phyloP scores from a whole-genome alignment of 2,329 filamentous ascomycete genomes.

The Aspergillus proliferans region DNA sequence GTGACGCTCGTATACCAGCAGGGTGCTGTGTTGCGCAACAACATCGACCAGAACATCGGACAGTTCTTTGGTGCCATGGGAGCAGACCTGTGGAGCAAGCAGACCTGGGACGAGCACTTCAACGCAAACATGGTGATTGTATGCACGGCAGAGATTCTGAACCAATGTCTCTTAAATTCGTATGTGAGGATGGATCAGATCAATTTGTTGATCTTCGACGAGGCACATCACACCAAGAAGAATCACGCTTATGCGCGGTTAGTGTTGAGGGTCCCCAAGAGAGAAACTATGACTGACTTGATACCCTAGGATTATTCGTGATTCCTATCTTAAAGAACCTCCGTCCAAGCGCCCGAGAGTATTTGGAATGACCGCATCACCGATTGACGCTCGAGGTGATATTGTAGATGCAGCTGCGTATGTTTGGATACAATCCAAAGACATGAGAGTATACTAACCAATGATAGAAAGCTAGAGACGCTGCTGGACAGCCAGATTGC shows the following conservation, averaged over 20 bases:
- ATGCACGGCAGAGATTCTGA: conserved; percentile 83
- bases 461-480: conserved; percentile 58
- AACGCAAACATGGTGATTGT: conserved; percentile 73
- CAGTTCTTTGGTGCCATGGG: conserved; percentile 68
- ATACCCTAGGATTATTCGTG: conserved; percentile 67
- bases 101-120: conserved; percentile 55
- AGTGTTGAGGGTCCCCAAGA: conserved; percentile 1
- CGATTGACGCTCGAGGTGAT: conserved; percentile 75
- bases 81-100: conserved; percentile 54
- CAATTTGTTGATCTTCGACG: conserved; percentile 89
- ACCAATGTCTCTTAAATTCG: conserved; percentile 69
- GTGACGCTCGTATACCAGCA: conserved; percentile 90
- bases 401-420: conserved; percentile 60
- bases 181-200: conserved; percentile 77
- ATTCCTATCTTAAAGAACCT: conserved; percentile 62
- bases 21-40: conserved; percentile 70
- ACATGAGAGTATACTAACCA: conserved; percentile 4
- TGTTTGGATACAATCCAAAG: conserved; percentile 4
- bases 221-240: conserved; percentile 94
- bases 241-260: conserved; percentile 77
- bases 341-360: conserved; percentile 60
- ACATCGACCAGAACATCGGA: conserved; percentile 68
- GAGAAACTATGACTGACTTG: conserved; percentile 2
- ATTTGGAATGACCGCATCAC: conserved; percentile 95
- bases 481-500: conserved; percentile 77